These are phyloP conservation scores for Paracoccidioides lutzii DNA, from an alignment of 2,329 filamentous ascomycete genomes.

Conservation along the genomic window DNA sequence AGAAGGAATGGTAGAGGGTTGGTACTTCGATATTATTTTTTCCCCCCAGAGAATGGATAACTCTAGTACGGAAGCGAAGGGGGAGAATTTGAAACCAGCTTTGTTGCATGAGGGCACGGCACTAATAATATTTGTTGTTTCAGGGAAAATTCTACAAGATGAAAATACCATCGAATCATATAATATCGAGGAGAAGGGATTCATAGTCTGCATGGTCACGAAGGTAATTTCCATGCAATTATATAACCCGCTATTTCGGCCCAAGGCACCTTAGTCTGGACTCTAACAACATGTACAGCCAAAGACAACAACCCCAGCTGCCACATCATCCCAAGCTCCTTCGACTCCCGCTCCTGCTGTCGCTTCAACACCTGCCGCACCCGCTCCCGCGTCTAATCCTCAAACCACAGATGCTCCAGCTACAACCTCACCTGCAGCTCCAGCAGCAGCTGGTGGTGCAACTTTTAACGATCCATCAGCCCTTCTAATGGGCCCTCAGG, in stretches of 20 bases:
- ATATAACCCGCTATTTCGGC: not conserved
- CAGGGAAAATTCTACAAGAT: slow-evolving; percentile 97
- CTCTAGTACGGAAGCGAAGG: not conserved
- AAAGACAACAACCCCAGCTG: slow-evolving; percentile 43
- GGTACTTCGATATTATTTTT: too few species aligned
- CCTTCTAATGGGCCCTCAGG: slow-evolving; percentile 74
- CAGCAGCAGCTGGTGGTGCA: slow-evolving; percentile 36
- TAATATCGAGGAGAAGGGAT: slow-evolving; percentile 98
- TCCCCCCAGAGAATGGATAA: not conserved
- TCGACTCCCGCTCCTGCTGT: slow-evolving; percentile 17
- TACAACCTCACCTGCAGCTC: slow-evolving; percentile 15
- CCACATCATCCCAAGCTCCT: slow-evolving; percentile 24
- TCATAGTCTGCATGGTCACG: slow-evolving; percentile 95
- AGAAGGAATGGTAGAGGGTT: too few species aligned
- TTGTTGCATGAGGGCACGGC: not conserved
- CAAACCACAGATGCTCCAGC: slow-evolving; percentile 7
- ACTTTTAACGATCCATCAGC: slow-evolving; percentile 60
- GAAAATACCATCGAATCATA: slow-evolving; percentile 92
- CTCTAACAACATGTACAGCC: slow-evolving; percentile 38
- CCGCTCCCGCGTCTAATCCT: slow-evolving; percentile 9
- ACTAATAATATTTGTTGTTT: not conserved
- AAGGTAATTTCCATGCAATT: slow-evolving; percentile 50
- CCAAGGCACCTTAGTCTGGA: not conserved
- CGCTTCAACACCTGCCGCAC: slow-evolving; percentile 9
- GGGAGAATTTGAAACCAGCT: not conserved